Evolutionary conservation across 1,284 basidiomycete species (phyloP).

Genomic region (Ceratobasidium sp.): DNA sequence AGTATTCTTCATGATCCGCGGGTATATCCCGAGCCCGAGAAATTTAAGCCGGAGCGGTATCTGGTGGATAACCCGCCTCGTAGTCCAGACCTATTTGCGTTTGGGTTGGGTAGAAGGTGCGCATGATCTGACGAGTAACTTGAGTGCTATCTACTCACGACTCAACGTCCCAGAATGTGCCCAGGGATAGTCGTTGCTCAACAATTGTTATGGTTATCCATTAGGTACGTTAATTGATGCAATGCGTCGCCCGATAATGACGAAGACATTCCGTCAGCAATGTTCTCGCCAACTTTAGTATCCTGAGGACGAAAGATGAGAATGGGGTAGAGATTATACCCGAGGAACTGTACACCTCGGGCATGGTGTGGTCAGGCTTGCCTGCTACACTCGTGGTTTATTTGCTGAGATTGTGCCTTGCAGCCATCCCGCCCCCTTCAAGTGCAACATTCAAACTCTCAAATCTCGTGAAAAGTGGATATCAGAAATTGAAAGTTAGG

Average conservation of each 20-base stretch:
- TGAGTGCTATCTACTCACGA: neutral
- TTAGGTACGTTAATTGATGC: neutral
- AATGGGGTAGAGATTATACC: neutral
- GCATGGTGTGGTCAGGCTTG: too few relatives aligned
- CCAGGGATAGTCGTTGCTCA: slow-evolving; percentile 9
- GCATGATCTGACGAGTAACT: too few relatives aligned
- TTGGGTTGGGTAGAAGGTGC: slow-evolving; percentile 8
- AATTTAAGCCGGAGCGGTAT: slow-evolving; percentile 1
- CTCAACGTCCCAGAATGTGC: neutral
- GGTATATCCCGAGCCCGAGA: neutral
- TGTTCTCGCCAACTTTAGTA: neutral
- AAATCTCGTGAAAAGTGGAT: slow-evolving; percentile 1
- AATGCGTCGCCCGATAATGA: too few relatives aligned
- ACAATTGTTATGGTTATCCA: slow-evolving; percentile 2
- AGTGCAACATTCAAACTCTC: slow-evolving; percentile 10
- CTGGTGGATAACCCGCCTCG: neutral
- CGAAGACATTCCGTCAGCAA: neutral
- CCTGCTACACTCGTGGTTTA: too few relatives aligned
- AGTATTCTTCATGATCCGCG: slow-evolving; percentile 14
- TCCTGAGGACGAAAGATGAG: neutral
- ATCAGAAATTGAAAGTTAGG: neutral
- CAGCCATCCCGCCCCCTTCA: slow-evolving; percentile 23
- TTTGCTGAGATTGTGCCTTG: neutral
- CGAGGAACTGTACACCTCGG: too few relatives aligned
- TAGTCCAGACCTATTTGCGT: neutral